Evolutionary conservation across 305 asterid species (phyloP).

Genomic region (Withania somnifera): DNA sequence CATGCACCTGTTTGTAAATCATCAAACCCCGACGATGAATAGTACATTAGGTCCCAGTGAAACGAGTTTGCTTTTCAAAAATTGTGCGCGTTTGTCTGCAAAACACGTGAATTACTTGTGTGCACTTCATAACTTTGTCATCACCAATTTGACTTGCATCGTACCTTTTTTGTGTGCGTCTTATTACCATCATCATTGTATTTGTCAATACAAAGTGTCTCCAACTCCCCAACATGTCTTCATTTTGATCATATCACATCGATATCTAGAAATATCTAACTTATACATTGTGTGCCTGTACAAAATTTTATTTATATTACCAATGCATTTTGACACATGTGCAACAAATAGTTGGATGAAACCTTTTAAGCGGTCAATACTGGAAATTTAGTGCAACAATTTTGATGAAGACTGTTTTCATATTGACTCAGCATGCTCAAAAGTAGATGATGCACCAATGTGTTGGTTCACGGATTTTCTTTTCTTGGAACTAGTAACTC

Average conservation of each 20-base stretch:
- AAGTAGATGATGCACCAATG: not conserved
- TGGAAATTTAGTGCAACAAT: not conserved
- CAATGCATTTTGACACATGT: not conserved
- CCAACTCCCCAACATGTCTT: not conserved
- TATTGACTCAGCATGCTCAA: not conserved
- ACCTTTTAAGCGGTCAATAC: not conserved
- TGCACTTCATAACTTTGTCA: not conserved
- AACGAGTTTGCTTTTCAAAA: too few relatives aligned
- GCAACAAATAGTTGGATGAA: not conserved
- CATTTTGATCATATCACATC: not conserved
- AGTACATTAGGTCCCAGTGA: too few relatives aligned
- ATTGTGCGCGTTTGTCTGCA: not conserved
- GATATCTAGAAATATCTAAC: not conserved
- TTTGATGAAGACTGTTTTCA: not conserved
- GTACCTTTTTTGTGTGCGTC: not conserved
- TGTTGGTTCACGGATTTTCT: not conserved
- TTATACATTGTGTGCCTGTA: not conserved
- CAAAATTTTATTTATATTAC: not conserved
- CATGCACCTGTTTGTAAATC: too few relatives aligned
- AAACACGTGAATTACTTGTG: not conserved
- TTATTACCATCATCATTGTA: not conserved
- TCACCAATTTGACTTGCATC: not conserved
- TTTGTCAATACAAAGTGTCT: not conserved
- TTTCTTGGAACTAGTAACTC: not conserved
- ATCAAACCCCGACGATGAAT: too few relatives aligned